These are phyloP conservation scores for Neofusicoccum ribis DNA, from an alignment of 2,329 filamentous ascomycete species.

Conservation along the genomic window DNA sequence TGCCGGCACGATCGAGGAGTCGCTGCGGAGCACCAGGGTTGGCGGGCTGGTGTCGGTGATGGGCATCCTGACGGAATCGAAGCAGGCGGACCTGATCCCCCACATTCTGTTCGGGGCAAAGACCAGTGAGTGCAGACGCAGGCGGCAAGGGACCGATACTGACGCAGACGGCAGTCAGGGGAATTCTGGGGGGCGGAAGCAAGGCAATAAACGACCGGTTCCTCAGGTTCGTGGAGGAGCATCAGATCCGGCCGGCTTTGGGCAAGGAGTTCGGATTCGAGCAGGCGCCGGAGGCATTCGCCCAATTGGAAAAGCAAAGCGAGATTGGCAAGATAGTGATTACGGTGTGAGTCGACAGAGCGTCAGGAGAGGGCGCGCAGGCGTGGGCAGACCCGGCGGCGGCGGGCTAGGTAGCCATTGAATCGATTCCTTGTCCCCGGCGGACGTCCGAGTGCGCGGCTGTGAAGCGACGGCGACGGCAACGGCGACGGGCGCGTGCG, in stretches of 20 bases:
- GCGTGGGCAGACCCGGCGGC: too few relatives aligned
- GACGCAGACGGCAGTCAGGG: neutral
- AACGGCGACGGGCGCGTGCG: neutral
- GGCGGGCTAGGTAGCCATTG: too few relatives aligned
- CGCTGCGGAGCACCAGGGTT: conserved; percentile 45
- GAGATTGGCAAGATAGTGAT: conserved; percentile 30
- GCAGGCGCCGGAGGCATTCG: conserved; percentile 25
- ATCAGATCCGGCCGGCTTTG: conserved; percentile 27
- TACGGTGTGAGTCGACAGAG: conserved; percentile 10
- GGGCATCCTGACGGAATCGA: conserved; percentile 39
- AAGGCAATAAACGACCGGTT: conserved; percentile 26
- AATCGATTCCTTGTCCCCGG: neutral
- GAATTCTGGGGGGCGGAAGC: conserved; percentile 21
- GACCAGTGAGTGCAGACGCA: conserved; percentile 17
- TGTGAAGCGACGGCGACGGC: neutral
- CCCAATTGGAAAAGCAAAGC: conserved; percentile 24
- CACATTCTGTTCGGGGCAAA: conserved; percentile 25
- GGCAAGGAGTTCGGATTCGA: conserved; percentile 26
- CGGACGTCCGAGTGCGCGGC: neutral
- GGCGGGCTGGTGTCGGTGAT: conserved; percentile 51
- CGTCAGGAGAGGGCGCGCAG: too few relatives aligned
- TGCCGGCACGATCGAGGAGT: conserved; percentile 45
- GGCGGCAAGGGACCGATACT: neutral
- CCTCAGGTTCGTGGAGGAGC: conserved; percentile 24
- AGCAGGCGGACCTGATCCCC: conserved; percentile 22